Conservation (phyloP, 1,284 basidiomycete genomes). For the Gomphus bonarii region DNA sequence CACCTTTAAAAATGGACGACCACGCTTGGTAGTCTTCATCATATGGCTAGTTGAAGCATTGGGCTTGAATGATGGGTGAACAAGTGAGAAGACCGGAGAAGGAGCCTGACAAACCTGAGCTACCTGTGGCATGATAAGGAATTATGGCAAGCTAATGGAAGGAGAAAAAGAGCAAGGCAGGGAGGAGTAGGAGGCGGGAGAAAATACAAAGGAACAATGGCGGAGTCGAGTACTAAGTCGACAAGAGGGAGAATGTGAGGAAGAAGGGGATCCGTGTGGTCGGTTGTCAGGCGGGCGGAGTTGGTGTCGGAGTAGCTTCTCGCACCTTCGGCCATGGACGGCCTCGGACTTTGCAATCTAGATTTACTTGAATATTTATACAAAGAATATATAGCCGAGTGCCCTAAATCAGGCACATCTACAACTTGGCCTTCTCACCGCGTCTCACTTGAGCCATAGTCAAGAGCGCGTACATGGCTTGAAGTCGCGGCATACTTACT, state of each 20-base stretch:
- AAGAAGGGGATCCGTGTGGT: conserved; percentile 3
- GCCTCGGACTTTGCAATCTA: not conserved
- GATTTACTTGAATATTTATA: too few species aligned
- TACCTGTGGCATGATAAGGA: conserved; percentile 11
- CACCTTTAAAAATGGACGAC: conserved; percentile 89
- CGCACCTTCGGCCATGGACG: not conserved
- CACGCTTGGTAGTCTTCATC: conserved; percentile 95
- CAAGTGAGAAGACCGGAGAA: conserved; percentile 16
- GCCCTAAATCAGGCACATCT: not conserved
- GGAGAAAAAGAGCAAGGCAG: conserved; percentile 19
- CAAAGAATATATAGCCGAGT: not conserved
- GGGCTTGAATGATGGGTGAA: conserved; percentile 10
- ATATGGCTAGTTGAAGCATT: conserved; percentile 41
- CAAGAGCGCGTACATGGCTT: conserved; percentile 29
- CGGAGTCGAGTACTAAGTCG: conserved; percentile 9
- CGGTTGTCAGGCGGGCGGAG: conserved; percentile 11
- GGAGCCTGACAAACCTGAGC: not conserved
- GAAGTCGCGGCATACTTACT: conserved; percentile 26
- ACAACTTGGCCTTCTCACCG: conserved; percentile 11
- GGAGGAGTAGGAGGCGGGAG: conserved; percentile 3
- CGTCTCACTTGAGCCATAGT: conserved; percentile 23
- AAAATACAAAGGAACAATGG: conserved; percentile 3
- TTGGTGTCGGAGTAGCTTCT: not conserved
- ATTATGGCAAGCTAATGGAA: conserved; percentile 21
- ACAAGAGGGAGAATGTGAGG: conserved; percentile 8